Percentiles rank a stretch among this genome's conserved stretches.
Evolutionary conservation across 257 asterid species (phyloP).

Genomic region (Petunia secreta): DNA sequence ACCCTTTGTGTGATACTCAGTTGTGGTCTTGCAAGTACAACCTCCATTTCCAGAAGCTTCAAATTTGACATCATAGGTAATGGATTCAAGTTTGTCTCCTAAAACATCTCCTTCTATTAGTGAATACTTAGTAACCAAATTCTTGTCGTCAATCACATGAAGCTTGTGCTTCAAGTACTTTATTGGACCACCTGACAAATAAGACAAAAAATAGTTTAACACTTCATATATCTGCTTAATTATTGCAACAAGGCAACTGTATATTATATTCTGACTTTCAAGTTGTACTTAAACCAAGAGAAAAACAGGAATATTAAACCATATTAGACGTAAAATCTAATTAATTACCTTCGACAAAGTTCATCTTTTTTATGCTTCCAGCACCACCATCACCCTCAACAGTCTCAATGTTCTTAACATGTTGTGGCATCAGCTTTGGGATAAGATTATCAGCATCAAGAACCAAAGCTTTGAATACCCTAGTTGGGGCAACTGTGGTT

Average conservation of each 20-base stretch:
- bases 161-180: slow-evolving; percentile 31
- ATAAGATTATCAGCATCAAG: slow-evolving; percentile 17
- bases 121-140: slow-evolving; percentile 22
- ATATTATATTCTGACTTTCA: too few relatives aligned
- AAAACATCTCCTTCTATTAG: slow-evolving; percentile 31
- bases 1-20: slow-evolving; percentile 23
- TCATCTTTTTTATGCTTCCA: slow-evolving; percentile 31
- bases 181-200: slow-evolving; percentile 22
- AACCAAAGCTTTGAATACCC: slow-evolving; percentile 30
- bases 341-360: slow-evolving; percentile 11
- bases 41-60: slow-evolving; percentile 34
- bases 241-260: too few relatives aligned
- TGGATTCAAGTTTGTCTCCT: slow-evolving; percentile 27
- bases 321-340: neutral
- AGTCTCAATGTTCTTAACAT: slow-evolving; percentile 25
- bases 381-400: slow-evolving; percentile 26
- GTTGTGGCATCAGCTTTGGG: slow-evolving; percentile 26
- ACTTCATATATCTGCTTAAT: neutral
- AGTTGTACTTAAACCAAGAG: too few relatives aligned
- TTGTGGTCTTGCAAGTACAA: slow-evolving; percentile 13
- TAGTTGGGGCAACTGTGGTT: slow-evolving; percentile 21
- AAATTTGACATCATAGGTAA: slow-evolving; percentile 22
- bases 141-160: slow-evolving; percentile 28
- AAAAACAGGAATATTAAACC: too few relatives aligned
- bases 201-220: neutral